Evolutionary conservation across 2,329 filamentous ascomycete genomes (phyloP).

Genomic region (Verticillium dahliae): DNA sequence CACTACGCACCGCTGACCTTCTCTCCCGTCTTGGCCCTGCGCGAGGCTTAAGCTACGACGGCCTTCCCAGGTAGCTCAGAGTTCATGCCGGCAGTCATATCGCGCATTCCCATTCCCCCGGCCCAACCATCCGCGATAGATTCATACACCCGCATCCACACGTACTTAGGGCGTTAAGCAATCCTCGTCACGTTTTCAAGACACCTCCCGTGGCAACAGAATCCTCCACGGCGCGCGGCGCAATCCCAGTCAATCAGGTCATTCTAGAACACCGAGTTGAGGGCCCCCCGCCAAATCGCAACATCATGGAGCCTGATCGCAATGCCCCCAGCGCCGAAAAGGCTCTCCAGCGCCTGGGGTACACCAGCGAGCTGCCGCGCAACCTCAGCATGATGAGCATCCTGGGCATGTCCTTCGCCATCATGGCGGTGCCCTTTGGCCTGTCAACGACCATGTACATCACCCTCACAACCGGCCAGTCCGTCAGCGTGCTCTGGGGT

Average conservation of each 20-base stretch:
- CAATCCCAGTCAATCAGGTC: too few species aligned
- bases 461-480: slow-evolving; percentile 60
- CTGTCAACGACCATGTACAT: slow-evolving; percentile 64
- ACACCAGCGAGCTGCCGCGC: slow-evolving; percentile 41
- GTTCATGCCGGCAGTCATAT: not conserved
- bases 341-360: slow-evolving; percentile 36
- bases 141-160: not conserved
- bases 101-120: too few species aligned
- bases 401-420: slow-evolving; percentile 62
- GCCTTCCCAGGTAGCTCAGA: not conserved
- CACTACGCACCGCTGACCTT: not conserved
- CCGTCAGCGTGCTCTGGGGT: slow-evolving; percentile 64
- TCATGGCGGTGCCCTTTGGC: slow-evolving; percentile 67
- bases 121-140: not conserved
- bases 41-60: not conserved
- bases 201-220: too few species aligned
- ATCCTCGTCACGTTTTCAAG: too few species aligned
- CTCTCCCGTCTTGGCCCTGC: not conserved
- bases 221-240: too few species aligned
- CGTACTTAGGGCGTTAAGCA: too few species aligned
- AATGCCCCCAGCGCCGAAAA: slow-evolving; percentile 6
- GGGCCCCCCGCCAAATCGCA: not conserved
- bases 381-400: slow-evolving; percentile 51
- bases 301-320: not conserved
- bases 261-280: not conserved